Base-by-base conservation (phyloP, 176 grass and related monocot genomes). In the Oryza meyeriana region DNA sequence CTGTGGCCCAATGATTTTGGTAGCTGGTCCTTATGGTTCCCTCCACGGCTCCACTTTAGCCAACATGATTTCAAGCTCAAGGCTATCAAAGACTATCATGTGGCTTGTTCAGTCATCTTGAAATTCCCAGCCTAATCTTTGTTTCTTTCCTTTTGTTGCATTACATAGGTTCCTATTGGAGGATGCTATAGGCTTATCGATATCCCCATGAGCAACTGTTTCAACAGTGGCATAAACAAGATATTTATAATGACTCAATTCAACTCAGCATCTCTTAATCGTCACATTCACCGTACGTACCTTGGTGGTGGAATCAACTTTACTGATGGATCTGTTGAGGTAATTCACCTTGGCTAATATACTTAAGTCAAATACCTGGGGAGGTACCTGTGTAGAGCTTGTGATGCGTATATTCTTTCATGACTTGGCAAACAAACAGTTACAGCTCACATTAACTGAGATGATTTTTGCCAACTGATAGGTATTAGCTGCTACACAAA, bases 181-280 rank as follows among this genome's bases (percentile, higher is more conserved):
- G 93, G 93, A 67, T 92, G 89, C 77, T 94, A 94, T 64, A 81
- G 89, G 81, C 78, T 94, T 13, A 88, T 94, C 10, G 93, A 94
- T 55, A 83, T 92, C 58, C 89, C 89, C 1, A 92, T 94, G 90
- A 94, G 89, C 81, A 94, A 94, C 58, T 94, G 93, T 70, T 89
- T 94, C 69, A 94, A 94, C 50, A 92, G 89, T 67, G 89, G 87
- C 34, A 91, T 92, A 52, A 92, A 92, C 70, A 94, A 94, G 75
- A 89, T 94, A 65, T 94, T 92, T 33, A 87, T 94, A 16, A 89
- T 94, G 87, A 94, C 93, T 1, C 93, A 94, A 45, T 94, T 83
- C 87, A 94, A 94, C 38, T 94, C 93, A 4, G 67, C 85, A 13
- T 94, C 93, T 6, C 69, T 94, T 30, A 92, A 94, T 88, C 87